Base-by-base conservation (phyloP, 139 green algal species). In the Picochlorum sp. region DNA sequence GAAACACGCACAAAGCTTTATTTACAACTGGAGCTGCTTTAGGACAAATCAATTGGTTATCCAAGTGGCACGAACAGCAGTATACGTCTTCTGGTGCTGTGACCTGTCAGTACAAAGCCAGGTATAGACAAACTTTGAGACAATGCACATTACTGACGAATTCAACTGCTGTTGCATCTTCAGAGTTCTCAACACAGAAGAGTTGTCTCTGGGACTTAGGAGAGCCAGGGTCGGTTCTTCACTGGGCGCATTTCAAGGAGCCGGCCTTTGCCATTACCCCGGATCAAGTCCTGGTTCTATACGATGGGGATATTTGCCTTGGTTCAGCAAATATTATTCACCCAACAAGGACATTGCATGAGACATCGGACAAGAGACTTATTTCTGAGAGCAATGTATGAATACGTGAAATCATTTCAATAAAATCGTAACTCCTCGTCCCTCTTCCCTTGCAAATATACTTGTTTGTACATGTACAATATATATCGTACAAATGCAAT, bases 241-340 rank as follows among this genome's bases (percentile, higher is more conserved):
- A 31, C 14, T n/a, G 44, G 20, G 24, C 14, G 20, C 30, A 45
- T 1, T 85, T 89, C 31, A 37, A 68, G 3, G 12, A 49, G 22
- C 74, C 82, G 0, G 47, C 68, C 8, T 43, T 62, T 5, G 82
- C 76, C 32, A 52, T 91, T 30, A 85, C 85, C 4, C 85, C 85
- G 3, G 58, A 75, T 31, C 83, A 91, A 61, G 75, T 72, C 0
- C 67, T 88, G 49, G 85, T 93, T 24, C 33, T 93, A 57, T 94
- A 93, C 55, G 64, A 78, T 25, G 76, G 77, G 1, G 75, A 89
- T 0, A 67, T 73, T 12, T 86, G 81, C 68, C 50, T 89, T 40
- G 83, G 82, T 24, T 65, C 56, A 24, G 79, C 75, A 1, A 50
- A 58, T 5, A 80, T 91, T 10, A 35, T 59, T 8, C 33, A 55